Percentiles rank a stretch among this genome's conserved stretches.
These are phyloP conservation scores for Gentiana straminea DNA, from an alignment of 257 asterid genomes.

Conservation along the genomic window DNA sequence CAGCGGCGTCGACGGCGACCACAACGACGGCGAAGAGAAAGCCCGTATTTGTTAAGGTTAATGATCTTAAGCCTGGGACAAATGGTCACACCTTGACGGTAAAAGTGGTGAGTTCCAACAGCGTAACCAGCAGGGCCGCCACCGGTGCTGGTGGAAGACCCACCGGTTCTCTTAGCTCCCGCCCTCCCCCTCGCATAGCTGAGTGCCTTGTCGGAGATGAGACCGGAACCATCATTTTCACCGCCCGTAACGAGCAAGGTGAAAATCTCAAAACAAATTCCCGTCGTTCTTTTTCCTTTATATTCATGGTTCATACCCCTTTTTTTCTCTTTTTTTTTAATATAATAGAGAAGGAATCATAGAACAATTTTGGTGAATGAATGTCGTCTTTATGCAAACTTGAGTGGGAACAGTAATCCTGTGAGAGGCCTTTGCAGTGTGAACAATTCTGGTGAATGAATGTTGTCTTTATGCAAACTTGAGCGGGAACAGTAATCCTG, in stretches of 20 bases:
- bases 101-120: constrained; percentile 26
- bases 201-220: constrained; percentile 38
- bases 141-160: constrained; percentile 14
- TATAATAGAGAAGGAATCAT: too few species aligned
- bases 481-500: too few species aligned
- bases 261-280: background rate
- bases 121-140: constrained; percentile 18
- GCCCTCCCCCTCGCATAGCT: constrained; percentile 20
- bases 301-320: too few species aligned
- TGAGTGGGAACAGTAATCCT: too few species aligned
- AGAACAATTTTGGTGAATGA: too few species aligned
- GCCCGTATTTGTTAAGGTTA: constrained; percentile 35
- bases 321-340: background rate
- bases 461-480: too few species aligned
- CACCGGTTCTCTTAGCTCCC: constrained; percentile 15
- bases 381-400: too few species aligned
- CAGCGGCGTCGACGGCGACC: constrained; percentile 19
- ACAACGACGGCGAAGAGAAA: constrained; percentile 24
- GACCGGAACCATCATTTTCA: constrained; percentile 25
- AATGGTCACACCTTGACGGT: constrained; percentile 32
- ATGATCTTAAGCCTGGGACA: constrained; percentile 32
- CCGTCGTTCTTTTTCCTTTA: background rate
- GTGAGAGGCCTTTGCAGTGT: too few species aligned
- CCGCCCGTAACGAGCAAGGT: constrained; percentile 36
- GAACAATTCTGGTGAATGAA: too few species aligned